Evolutionary conservation across 2,329 filamentous ascomycete genomes (phyloP).

Genomic region (Chaetomium strumarium): DNA sequence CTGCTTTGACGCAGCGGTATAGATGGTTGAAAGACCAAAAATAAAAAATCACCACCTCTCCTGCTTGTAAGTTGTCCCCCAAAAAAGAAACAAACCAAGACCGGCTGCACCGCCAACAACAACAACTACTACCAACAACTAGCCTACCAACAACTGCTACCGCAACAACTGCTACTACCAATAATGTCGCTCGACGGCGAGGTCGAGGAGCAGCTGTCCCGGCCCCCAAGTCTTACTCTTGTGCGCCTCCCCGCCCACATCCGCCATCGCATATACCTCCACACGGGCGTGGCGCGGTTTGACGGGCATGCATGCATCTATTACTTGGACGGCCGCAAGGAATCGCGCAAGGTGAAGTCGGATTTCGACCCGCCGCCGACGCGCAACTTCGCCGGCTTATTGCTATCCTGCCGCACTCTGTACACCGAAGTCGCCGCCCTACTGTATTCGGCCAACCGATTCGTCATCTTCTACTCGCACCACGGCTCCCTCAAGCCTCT

Average conservation of each 20-base stretch:
- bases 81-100: too few species aligned
- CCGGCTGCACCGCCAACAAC: too few species aligned
- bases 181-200: not conserved
- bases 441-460: not conserved
- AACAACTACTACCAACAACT: too few species aligned
- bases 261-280: too few species aligned
- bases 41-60: too few species aligned
- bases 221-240: not conserved
- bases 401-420: constrained; percentile 1
- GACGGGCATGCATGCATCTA: not conserved
- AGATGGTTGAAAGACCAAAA: too few species aligned
- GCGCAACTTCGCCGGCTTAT: constrained; percentile 1
- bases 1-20: too few species aligned
- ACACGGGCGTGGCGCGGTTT: not conserved
- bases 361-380: not conserved
- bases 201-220: not conserved
- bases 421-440: not conserved
- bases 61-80: too few species aligned
- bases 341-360: not conserved
- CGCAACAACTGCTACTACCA: too few species aligned
- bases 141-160: too few species aligned
- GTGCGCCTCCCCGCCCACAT: not conserved
- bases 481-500: not conserved
- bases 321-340: constrained; percentile 3
- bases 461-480: not conserved